Conservation (phyloP, 495 filamentous ascomycete genomes). For the Neurospora pannonica region DNA sequence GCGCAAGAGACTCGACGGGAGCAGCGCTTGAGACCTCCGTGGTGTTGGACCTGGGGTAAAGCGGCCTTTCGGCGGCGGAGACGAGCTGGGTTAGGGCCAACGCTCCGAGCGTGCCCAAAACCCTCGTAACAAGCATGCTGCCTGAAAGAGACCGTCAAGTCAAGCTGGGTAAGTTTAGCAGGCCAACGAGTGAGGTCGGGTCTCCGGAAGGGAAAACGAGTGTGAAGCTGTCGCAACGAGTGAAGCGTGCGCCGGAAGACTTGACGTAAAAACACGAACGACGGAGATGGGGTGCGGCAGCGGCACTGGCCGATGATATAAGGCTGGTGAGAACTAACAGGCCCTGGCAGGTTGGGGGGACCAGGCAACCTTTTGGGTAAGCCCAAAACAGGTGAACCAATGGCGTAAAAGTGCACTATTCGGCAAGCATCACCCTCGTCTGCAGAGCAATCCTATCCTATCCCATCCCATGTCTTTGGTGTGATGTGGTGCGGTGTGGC, state of each 20-base stretch:
- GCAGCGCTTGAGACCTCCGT: not conserved
- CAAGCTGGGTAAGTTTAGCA: constrained; percentile 1
- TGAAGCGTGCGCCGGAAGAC: constrained; percentile 9
- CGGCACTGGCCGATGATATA: constrained; percentile 22
- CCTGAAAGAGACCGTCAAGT: constrained; percentile 1
- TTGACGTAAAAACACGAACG: constrained; percentile 5
- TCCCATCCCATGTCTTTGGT: not conserved
- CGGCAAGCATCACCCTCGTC: constrained; percentile 8
- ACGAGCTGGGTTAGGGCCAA: constrained; percentile 16
- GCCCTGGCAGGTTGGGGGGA: not conserved
- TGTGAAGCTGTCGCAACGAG: constrained; percentile 14
- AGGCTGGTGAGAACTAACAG: constrained; percentile 5
- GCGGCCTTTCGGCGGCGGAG: constrained; percentile 4
- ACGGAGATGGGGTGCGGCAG: constrained; percentile 2
- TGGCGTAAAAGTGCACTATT: constrained; percentile 2
- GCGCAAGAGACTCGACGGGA: not conserved
- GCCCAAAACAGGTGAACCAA: constrained; percentile 12
- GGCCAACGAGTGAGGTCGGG: constrained; percentile 10
- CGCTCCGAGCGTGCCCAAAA: constrained; percentile 15
- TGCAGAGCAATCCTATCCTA: not conserved
- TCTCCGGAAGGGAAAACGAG: constrained; percentile 8
- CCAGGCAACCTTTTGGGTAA: not conserved
- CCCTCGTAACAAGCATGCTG: constrained; percentile 21
- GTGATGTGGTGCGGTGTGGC: not conserved
- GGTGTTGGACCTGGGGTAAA: constrained; percentile 9